These are phyloP conservation scores for Pythium periplocum DNA, from an alignment of 352 stramenopile genomes.

Conservation along the genomic window DNA sequence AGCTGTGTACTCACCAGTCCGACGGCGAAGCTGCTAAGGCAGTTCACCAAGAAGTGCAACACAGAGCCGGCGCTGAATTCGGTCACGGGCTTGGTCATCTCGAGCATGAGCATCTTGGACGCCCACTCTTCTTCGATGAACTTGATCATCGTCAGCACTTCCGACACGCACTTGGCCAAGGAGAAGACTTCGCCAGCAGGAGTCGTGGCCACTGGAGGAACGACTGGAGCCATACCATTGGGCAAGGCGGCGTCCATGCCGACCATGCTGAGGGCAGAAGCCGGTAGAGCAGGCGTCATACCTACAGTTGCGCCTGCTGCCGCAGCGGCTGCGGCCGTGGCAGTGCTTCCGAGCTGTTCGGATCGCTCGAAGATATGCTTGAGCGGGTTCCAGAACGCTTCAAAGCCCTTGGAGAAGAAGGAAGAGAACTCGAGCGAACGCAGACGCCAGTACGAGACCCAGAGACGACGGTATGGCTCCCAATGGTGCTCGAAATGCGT, in stretches of 20 bases:
- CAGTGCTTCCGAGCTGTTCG: conserved; percentile 6
- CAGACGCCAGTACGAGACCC: conserved; percentile 54
- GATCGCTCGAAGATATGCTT: conserved; percentile 47
- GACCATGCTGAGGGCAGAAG: background rate
- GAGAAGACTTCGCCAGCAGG: conserved; percentile 1
- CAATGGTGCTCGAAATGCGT: conserved; percentile 47
- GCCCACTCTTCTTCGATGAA: conserved; percentile 70
- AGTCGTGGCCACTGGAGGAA: background rate
- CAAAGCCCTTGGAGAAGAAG: conserved; percentile 60
- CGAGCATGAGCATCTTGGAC: conserved; percentile 65
- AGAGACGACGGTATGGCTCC: conserved; percentile 55
- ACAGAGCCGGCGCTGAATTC: conserved; percentile 50
- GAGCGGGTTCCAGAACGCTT: conserved; percentile 60
- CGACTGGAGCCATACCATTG: background rate
- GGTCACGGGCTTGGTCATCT: conserved; percentile 65
- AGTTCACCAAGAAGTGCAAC: conserved; percentile 66
- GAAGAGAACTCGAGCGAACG: conserved; percentile 58
- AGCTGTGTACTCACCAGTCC: conserved; percentile 55
- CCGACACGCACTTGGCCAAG: conserved; percentile 50
- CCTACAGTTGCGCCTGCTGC: background rate
- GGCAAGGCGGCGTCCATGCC: background rate
- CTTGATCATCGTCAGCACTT: conserved; percentile 59
- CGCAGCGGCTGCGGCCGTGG: conserved; percentile 12
- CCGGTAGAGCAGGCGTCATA: background rate
- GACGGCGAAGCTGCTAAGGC: conserved; percentile 61